Conservation (phyloP, 495 filamentous ascomycete species). For the Penicillium soppii region DNA sequence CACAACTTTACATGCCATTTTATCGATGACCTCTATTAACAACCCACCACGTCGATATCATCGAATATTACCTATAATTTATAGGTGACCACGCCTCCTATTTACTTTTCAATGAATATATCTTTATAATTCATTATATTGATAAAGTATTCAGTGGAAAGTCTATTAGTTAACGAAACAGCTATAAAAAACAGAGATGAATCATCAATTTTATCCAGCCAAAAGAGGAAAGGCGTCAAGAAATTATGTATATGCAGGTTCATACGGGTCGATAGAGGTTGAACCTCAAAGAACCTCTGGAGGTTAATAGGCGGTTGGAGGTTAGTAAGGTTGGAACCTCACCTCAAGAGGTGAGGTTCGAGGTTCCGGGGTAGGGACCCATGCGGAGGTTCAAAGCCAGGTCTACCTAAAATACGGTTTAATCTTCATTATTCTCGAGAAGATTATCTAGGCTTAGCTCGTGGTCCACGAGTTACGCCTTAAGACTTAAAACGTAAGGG, state of each 20-base stretch:
- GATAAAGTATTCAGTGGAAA: background rate
- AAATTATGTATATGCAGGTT: background rate
- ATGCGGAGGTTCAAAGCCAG: background rate
- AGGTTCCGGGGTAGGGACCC: background rate
- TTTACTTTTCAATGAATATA: background rate
- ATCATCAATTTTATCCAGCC: conserved; percentile 1
- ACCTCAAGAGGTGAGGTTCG: background rate
- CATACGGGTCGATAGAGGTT: background rate
- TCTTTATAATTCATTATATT: background rate
- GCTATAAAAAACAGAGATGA: conserved; percentile 2
- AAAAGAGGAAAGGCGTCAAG: background rate
- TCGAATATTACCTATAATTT: background rate
- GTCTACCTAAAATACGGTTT: no score
- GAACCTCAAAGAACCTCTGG: background rate
- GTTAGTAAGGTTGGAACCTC: background rate
- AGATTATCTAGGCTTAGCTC: no score
- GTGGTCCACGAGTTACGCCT: no score
- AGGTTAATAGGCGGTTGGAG: no score
- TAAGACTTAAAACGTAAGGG: no score
- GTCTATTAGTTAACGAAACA: background rate
- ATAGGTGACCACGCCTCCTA: background rate
- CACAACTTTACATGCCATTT: background rate
- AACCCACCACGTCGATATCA: background rate
- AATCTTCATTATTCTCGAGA: conserved; percentile 9
- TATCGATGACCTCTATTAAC: background rate